Percentiles rank a stretch among this genome's conserved stretches.
phyloP scores from a whole-genome alignment of 129 eudicot species.

The Arctium lappa region DNA sequence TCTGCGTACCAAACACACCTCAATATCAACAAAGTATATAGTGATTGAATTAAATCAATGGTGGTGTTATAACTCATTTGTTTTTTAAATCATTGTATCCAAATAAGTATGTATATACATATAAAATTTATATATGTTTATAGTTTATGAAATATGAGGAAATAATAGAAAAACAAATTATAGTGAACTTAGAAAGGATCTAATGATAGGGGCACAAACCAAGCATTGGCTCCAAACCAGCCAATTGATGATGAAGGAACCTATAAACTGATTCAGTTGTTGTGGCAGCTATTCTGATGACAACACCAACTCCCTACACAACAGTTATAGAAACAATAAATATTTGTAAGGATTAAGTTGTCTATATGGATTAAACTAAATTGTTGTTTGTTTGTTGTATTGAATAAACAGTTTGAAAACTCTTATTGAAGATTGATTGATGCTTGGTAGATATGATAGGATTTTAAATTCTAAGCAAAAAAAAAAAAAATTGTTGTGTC shows the following conservation, averaged over 20 bases:
- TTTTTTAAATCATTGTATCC: neutral
- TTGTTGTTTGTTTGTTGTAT: neutral
- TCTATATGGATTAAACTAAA: neutral
- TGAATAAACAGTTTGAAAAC: neutral
- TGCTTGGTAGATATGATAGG: neutral
- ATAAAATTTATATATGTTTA: neutral
- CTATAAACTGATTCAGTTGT: conserved; percentile 85
- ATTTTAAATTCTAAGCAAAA: neutral
- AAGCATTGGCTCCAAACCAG: conserved; percentile 67
- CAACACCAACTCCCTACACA: conserved; percentile 60
- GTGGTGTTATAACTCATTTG: neutral
- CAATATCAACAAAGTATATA: neutral
- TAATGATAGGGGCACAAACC: conserved; percentile 70
- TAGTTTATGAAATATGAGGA: neutral
- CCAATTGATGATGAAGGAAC: conserved; percentile 68
- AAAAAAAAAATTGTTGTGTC: neutral
- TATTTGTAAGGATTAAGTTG: no score
- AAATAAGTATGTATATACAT: no score
- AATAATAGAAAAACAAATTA: neutral
- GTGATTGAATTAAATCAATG: neutral
- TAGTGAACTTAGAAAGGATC: conserved; percentile 20
- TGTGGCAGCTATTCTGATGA: conserved; percentile 72
- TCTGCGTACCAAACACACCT: no score
- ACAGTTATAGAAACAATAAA: neutral
- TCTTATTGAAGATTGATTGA: neutral